Evolutionary conservation across 1,284 basidiomycete genomes (phyloP).

Genomic region (Singerocomus inundabilis): DNA sequence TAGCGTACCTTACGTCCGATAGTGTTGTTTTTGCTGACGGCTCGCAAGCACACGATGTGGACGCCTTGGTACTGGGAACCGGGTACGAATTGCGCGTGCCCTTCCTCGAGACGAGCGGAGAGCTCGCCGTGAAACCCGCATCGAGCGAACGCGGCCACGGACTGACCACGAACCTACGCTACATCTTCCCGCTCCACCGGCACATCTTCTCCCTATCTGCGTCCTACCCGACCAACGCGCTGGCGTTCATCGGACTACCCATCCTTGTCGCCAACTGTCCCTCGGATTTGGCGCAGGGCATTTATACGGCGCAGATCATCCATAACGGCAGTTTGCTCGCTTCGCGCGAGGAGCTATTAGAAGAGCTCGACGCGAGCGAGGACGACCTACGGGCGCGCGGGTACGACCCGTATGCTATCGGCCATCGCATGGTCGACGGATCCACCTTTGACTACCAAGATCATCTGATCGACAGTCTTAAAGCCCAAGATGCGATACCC

Average conservation of each 20-base stretch:
- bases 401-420: slow-evolving; percentile 48
- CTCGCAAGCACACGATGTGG: slow-evolving; percentile 39
- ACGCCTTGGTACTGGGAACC: slow-evolving; percentile 50
- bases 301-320: slow-evolving; percentile 46
- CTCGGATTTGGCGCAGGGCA: slow-evolving; percentile 50
- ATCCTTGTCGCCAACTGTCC: slow-evolving; percentile 47
- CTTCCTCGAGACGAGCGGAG: slow-evolving; percentile 45
- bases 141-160: slow-evolving; percentile 25
- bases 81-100: slow-evolving; percentile 55
- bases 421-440: slow-evolving; percentile 44
- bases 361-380: slow-evolving; percentile 43
- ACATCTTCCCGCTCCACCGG: slow-evolving; percentile 53
- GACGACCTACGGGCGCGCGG: slow-evolving; percentile 38
- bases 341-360: slow-evolving; percentile 39
- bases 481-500: slow-evolving; percentile 40
- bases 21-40: slow-evolving; percentile 49
- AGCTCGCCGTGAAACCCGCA: slow-evolving; percentile 18
- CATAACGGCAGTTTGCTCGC: slow-evolving; percentile 42
- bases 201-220: slow-evolving; percentile 53
- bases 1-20: slow-evolving; percentile 46
- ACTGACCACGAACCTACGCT: slow-evolving; percentile 49
- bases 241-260: slow-evolving; percentile 54
- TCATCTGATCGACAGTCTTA: slow-evolving; percentile 43
- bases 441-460: slow-evolving; percentile 50
- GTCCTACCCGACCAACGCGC: slow-evolving; percentile 46